A percentile compares a stretch with the other conserved stretches of the same genome.
phyloP scores from a whole-genome alignment of 2,329 filamentous ascomycete species.

The Macrophomina tecta region DNA sequence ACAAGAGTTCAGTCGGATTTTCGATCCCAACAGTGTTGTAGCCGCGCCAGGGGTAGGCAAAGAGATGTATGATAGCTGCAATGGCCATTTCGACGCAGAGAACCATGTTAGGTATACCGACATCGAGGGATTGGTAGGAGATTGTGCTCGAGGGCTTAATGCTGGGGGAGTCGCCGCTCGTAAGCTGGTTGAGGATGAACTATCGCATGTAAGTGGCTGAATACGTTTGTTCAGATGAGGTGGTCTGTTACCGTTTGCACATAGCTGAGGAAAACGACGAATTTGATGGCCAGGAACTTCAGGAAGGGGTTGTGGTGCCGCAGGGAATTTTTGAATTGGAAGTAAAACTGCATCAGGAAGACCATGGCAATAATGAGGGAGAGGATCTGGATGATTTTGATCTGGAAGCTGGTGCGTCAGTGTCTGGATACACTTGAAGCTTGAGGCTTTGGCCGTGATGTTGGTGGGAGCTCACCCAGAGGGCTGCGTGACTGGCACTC shows the following conservation, averaged over 20 bases:
- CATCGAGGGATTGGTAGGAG: slow-evolving; percentile 59
- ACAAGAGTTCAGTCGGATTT: neutral
- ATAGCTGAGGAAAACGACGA: slow-evolving; percentile 85
- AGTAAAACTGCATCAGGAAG: slow-evolving; percentile 80
- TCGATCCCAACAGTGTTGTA: slow-evolving; percentile 53
- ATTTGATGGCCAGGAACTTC: slow-evolving; percentile 83
- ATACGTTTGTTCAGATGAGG: no score
- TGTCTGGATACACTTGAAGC: neutral
- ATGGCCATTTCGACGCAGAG: slow-evolving; percentile 81
- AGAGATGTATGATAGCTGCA: slow-evolving; percentile 76
- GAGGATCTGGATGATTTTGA: slow-evolving; percentile 69
- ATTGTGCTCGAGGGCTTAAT: neutral
- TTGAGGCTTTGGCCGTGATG: neutral
- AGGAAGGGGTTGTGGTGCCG: slow-evolving; percentile 71
- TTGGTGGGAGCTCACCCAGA: neutral
- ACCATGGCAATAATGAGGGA: slow-evolving; percentile 82
- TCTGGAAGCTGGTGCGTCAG: slow-evolving; percentile 66
- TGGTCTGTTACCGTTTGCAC: slow-evolving; percentile 62
- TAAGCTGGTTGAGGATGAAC: no score
- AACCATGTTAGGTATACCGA: slow-evolving; percentile 75
- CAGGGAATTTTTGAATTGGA: slow-evolving; percentile 71
- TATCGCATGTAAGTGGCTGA: no score
- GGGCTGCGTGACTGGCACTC: neutral
- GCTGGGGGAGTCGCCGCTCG: neutral
- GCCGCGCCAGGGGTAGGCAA: slow-evolving; percentile 75